Base-by-base conservation (phyloP, 2,329 filamentous ascomycete genomes). In the Aspergillus fischeri region DNA sequence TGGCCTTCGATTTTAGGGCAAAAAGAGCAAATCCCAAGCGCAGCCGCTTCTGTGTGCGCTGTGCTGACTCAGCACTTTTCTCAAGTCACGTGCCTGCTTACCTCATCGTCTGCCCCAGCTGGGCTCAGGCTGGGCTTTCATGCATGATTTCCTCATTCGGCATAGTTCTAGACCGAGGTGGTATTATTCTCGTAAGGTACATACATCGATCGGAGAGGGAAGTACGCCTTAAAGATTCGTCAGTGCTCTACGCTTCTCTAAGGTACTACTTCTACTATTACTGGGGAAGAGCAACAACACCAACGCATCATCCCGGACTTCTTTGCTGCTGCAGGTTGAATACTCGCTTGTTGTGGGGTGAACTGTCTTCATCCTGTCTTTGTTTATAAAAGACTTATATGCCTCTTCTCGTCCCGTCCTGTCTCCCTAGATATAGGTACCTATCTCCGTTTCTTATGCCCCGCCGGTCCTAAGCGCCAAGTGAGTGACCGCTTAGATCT, bases 381-480 rank as follows among this genome's bases (percentile, higher is more conserved):
- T 25, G 52, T 53, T 58, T 11, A 35, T 48, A 24, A 38, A 38
- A 7, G 14, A 17, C 32, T 50, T n/a, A 47, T 11, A 42, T 41
- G 28, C 49, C 50, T 25, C 27, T 45, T 7, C 41, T 52, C 38
- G 32, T 49, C 54, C 48, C 38, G 49, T 28, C 54, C 52, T 48
- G 50, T 52, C 57, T 48, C 42, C 28, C 48, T 53, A 54, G 25
- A 54, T 52, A 55, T 51, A 11, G 28, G 28, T 29, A 42, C 27
- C 55, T 52, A 28, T 21, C 57, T 55, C 50, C 53, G 45, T 58
- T 55, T 55, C 55, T 53, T 51, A 69, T 73, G 70, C 72, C 71
- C 72, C 72, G 70, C 72, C 67, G 68, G 60, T 69, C 66, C 61
- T 71, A 73, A 73, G 70, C 71, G 72, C 73, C 71, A 72, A 47